Conservation (phyloP, 306 rosid genomes). For the Quillaja saponaria region DNA sequence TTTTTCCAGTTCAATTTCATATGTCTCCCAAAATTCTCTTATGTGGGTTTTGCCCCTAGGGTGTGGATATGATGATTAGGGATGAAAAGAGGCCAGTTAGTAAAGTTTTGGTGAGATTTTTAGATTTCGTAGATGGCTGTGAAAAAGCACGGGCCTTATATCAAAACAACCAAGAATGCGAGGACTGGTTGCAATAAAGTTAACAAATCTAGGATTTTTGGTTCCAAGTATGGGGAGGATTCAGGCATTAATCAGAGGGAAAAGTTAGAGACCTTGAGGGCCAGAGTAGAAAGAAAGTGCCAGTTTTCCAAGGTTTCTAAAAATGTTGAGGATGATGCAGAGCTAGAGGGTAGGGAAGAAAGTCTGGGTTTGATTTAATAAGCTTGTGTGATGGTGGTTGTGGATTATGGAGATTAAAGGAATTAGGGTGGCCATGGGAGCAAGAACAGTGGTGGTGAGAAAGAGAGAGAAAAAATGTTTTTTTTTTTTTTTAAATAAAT, state of each 20-base stretch:
- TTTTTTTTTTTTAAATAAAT: too few species aligned
- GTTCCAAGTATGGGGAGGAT: conserved; percentile 19
- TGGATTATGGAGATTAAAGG: too few species aligned
- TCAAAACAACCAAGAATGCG: conserved; percentile 43
- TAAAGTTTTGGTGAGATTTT: conserved; percentile 63
- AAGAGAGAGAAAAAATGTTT: not conserved
- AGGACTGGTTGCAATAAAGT: conserved; percentile 46
- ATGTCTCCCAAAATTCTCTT: not conserved
- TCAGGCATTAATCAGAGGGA: conserved; percentile 48
- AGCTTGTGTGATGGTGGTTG: too few species aligned
- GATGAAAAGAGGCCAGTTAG: conserved; percentile 65
- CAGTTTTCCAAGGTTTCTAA: conserved; percentile 48
- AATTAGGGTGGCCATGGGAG: too few species aligned
- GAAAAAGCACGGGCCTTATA: conserved; percentile 44
- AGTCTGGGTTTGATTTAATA: too few species aligned
- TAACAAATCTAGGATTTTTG: conserved; percentile 37
- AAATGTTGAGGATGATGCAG: conserved; percentile 47
- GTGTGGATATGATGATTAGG: conserved; percentile 60
- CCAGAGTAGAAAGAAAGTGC: conserved; percentile 71
- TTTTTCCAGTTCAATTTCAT: not conserved
- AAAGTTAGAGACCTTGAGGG: conserved; percentile 61
- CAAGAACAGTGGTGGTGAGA: too few species aligned
- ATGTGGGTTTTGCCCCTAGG: conserved; percentile 35
- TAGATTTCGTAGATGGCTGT: conserved; percentile 68
- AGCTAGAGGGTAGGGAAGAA: conserved; percentile 49